These are phyloP conservation scores for Epithemia pelagica DNA, from an alignment of 108 stramenopile genomes.

Conservation along the genomic window DNA sequence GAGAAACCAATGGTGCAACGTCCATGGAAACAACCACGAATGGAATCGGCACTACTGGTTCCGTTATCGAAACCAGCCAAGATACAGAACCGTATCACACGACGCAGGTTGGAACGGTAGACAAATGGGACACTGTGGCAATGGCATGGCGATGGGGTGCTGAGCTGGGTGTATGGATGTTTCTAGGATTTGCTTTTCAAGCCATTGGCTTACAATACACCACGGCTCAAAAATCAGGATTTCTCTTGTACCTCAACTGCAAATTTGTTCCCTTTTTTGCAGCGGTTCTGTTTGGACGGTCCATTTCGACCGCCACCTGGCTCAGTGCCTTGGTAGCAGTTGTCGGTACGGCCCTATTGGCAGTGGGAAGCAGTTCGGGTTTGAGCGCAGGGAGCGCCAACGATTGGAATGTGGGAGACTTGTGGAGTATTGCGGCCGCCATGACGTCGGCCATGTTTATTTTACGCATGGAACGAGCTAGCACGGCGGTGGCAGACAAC, in stretches of 20 bases:
- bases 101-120: neutral
- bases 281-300: constrained; percentile 44
- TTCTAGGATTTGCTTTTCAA: constrained; percentile 83
- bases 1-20: neutral
- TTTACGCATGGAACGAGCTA: constrained; percentile 64
- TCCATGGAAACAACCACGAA: neutral
- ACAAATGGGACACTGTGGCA: constrained; percentile 1
- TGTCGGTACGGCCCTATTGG: constrained; percentile 69
- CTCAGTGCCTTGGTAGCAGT: constrained; percentile 67
- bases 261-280: constrained; percentile 86
- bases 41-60: neutral
- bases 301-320: constrained; percentile 54
- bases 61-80: neutral
- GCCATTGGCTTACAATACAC: constrained; percentile 76
- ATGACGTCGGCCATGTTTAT: constrained; percentile 85
- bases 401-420: constrained; percentile 54
- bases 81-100: neutral
- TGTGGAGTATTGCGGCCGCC: constrained; percentile 79
- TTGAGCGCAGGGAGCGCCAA: constrained; percentile 4
- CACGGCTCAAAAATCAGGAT: constrained; percentile 78
- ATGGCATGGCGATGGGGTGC: constrained; percentile 65
- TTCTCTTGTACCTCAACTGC: constrained; percentile 82
- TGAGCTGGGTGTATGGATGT: constrained; percentile 82
- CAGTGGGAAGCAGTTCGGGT: constrained; percentile 29
- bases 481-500: constrained; percentile 35